Conservation (phyloP, 1,284 basidiomycete species). For the Leccinum angustisporum region DNA sequence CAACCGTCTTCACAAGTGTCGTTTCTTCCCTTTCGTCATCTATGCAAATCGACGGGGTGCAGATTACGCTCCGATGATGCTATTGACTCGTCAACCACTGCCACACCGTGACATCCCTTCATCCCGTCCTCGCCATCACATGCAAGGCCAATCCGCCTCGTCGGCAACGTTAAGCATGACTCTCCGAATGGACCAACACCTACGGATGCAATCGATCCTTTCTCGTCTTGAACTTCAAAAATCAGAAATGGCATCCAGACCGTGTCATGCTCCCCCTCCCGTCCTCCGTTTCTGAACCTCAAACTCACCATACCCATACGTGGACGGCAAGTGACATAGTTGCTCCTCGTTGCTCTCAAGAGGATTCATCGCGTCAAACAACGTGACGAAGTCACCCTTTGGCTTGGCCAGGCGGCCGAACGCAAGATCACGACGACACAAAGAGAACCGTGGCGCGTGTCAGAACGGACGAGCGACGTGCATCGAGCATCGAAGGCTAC, state of each 20-base stretch:
- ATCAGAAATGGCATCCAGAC: constrained; percentile 57
- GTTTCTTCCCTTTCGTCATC: constrained; percentile 59
- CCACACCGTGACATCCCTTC: constrained; percentile 44
- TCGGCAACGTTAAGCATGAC: constrained; percentile 5
- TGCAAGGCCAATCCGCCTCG: constrained; percentile 4
- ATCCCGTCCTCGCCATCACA: constrained; percentile 2
- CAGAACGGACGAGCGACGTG: constrained; percentile 61
- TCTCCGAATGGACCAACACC: constrained; percentile 10
- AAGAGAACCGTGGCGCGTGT: constrained; percentile 64
- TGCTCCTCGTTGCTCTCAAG: constrained; percentile 27
- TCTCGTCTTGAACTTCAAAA: constrained; percentile 43
- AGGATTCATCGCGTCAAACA: constrained; percentile 63
- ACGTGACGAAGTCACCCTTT: constrained; percentile 60
- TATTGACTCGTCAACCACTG: constrained; percentile 66
- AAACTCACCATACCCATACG: constrained; percentile 58
- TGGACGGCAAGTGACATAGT: constrained; percentile 43
- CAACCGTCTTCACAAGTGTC: constrained; percentile 28
- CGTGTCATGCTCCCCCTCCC: constrained; percentile 55
- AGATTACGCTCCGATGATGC: constrained; percentile 53
- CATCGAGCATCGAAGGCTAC: constrained; percentile 45
- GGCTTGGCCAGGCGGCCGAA: constrained; percentile 62
- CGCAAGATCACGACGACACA: constrained; percentile 66
- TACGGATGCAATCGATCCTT: constrained; percentile 39
- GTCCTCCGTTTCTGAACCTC: constrained; percentile 42
- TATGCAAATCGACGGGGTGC: constrained; percentile 36